These are phyloP conservation scores for Circinella minor DNA, from an alignment of 371 early-diverging fungal genomes.

Conservation along the genomic window DNA sequence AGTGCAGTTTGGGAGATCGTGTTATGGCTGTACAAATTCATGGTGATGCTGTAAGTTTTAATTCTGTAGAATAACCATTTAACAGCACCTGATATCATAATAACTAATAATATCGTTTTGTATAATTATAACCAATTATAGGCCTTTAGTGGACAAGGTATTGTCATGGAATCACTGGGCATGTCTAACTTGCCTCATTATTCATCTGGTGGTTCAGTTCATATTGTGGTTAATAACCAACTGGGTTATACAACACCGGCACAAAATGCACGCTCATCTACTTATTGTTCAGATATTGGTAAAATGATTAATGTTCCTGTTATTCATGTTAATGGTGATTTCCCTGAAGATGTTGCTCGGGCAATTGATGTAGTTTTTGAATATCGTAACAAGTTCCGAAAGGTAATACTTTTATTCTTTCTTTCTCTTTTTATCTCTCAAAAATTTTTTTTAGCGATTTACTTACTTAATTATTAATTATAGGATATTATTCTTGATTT, in stretches of 20 bases:
- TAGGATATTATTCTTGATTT: slow-evolving; percentile 90
- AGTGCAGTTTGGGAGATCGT: slow-evolving; percentile 85
- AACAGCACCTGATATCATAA: no score
- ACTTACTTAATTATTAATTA: not conserved
- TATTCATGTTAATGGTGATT: slow-evolving; percentile 96
- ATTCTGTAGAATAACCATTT: not conserved
- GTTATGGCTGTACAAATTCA: slow-evolving; percentile 93
- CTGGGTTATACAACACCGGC: slow-evolving; percentile 96
- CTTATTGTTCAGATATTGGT: slow-evolving; percentile 92
- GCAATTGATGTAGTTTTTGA: slow-evolving; percentile 88
- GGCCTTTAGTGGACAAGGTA: slow-evolving; percentile 89
- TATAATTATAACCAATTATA: not conserved
- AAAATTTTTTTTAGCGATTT: no score
- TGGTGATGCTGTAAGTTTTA: slow-evolving; percentile 81
- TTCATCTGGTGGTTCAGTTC: slow-evolving; percentile 92
- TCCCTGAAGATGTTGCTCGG: slow-evolving; percentile 90
- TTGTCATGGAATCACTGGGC: slow-evolving; percentile 94
- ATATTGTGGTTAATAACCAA: slow-evolving; percentile 97
- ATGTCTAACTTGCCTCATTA: slow-evolving; percentile 93
- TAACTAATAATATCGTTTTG: not conserved
- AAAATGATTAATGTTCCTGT: slow-evolving; percentile 96
- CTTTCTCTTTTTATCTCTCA: no score
- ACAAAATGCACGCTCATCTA: slow-evolving; percentile 87
- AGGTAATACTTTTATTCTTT: slow-evolving; percentile 35
- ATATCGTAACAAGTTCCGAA: slow-evolving; percentile 90